Percentiles rank a stretch among this genome's conserved stretches.
phyloP scores from a whole-genome alignment of 73 alveolate species.

The Paramecium primaurelia region DNA sequence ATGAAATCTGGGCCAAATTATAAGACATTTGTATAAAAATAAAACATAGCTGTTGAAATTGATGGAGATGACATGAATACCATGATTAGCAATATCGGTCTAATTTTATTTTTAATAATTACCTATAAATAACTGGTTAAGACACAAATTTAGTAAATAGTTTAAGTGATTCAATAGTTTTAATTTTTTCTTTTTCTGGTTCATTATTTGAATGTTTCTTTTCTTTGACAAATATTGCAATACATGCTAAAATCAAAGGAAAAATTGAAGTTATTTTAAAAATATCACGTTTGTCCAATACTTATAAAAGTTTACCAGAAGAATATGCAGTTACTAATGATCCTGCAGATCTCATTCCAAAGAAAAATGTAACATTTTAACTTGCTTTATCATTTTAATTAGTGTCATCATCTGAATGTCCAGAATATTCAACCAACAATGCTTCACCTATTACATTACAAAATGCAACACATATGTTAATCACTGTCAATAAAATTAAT shows the following conservation, averaged over 20 bases:
- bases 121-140: constrained; percentile 47
- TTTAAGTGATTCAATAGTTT: neutral
- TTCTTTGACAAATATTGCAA: constrained; percentile 41
- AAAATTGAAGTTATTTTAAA: constrained; percentile 33
- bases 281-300: neutral
- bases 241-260: constrained; percentile 13
- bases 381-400: constrained; percentile 28
- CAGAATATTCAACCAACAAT: neutral
- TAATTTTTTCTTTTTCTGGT: neutral
- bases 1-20: neutral
- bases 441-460: constrained; percentile 76
- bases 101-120: neutral
- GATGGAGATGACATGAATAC: constrained; percentile 55
- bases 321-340: constrained; percentile 51
- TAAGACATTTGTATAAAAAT: constrained; percentile 22
- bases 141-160: constrained; percentile 10
- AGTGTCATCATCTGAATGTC: constrained; percentile 4
- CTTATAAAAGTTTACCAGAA: constrained; percentile 22
- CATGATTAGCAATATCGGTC: constrained; percentile 44
- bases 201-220: neutral
- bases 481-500: neutral
- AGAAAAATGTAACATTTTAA: constrained; percentile 49
- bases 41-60: constrained; percentile 49
- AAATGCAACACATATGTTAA: constrained; percentile 46
- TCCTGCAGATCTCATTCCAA: constrained; percentile 54